Evolutionary conservation across 148 eudicot genomes (phyloP).

Genomic region (Cornus suecica): DNA sequence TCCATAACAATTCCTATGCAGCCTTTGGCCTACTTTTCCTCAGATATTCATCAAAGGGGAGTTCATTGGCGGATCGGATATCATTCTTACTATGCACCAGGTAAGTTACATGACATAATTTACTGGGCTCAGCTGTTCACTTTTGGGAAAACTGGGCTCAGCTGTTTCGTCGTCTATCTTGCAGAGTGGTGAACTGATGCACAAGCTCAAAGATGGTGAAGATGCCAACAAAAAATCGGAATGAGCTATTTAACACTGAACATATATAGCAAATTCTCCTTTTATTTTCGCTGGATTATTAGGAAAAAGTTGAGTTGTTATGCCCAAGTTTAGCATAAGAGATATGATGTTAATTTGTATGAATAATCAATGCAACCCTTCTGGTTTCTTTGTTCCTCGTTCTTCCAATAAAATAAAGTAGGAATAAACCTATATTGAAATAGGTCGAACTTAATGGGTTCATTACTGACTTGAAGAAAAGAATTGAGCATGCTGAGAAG

Average conservation of each 20-base stretch:
- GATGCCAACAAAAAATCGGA: not conserved
- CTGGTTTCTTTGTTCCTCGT: no score
- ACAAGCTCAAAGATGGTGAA: constrained; percentile 15
- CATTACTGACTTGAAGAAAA: no score
- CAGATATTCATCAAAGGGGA: constrained; percentile 2
- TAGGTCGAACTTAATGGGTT: no score
- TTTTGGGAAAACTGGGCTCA: not conserved
- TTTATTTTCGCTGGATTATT: not conserved
- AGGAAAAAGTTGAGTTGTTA: not conserved
- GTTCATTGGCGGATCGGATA: not conserved
- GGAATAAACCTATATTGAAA: no score
- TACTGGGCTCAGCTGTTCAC: not conserved
- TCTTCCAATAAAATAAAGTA: no score
- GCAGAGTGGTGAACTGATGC: constrained; percentile 25
- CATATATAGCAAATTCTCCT: not conserved
- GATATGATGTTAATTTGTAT: no score
- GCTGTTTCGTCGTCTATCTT: not conserved
- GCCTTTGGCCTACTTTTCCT: not conserved
- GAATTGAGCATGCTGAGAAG: no score
- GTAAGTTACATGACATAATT: not conserved
- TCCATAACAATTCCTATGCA: not conserved
- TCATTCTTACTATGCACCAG: not conserved
- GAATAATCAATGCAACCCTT: no score
- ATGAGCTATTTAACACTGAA: not conserved
- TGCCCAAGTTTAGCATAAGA: no score